Conservation (phyloP, 352 stramenopile species). For the Nothophytophthora sp. region DNA sequence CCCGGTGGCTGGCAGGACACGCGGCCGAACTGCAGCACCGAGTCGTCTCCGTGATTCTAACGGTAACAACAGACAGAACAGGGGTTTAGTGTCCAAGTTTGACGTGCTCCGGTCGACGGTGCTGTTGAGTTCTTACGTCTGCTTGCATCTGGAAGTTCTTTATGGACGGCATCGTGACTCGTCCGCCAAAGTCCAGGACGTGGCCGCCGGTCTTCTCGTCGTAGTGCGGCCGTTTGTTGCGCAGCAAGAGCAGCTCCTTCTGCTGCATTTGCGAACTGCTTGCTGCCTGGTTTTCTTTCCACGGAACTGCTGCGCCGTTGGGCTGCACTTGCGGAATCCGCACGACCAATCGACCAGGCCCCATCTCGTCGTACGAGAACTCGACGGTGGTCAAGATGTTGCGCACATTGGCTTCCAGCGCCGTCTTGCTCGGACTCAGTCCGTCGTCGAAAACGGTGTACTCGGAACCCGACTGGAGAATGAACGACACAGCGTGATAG, state of each 20-base stretch:
- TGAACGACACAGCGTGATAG: neutral
- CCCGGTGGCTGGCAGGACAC: conserved; percentile 57
- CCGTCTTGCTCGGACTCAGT: conserved; percentile 46
- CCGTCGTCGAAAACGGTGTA: conserved; percentile 64
- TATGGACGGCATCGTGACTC: conserved; percentile 67
- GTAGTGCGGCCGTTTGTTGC: conserved; percentile 89
- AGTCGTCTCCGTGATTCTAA: conserved; percentile 38
- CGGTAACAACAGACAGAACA: neutral
- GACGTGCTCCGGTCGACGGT: conserved; percentile 41
- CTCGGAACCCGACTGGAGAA: conserved; percentile 45
- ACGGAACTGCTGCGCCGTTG: conserved; percentile 17
- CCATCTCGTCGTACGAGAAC: conserved; percentile 77
- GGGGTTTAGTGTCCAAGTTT: neutral
- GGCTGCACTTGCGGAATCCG: conserved; percentile 41
- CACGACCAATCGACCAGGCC: conserved; percentile 46
- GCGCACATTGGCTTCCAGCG: conserved; percentile 45
- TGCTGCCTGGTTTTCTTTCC: conserved; percentile 28
- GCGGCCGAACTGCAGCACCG: conserved; percentile 61
- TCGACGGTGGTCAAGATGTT: conserved; percentile 47
- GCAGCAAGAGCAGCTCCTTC: conserved; percentile 54
- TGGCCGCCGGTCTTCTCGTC: conserved; percentile 51
- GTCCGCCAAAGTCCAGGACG: conserved; percentile 65
- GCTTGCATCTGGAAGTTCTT: conserved; percentile 78
- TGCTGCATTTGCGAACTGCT: conserved; percentile 1
- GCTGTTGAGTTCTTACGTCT: conserved; percentile 46